These are phyloP conservation scores for Gypsophila paniculata DNA, from an alignment of 179 eudicot genomes.

Conservation along the genomic window DNA sequence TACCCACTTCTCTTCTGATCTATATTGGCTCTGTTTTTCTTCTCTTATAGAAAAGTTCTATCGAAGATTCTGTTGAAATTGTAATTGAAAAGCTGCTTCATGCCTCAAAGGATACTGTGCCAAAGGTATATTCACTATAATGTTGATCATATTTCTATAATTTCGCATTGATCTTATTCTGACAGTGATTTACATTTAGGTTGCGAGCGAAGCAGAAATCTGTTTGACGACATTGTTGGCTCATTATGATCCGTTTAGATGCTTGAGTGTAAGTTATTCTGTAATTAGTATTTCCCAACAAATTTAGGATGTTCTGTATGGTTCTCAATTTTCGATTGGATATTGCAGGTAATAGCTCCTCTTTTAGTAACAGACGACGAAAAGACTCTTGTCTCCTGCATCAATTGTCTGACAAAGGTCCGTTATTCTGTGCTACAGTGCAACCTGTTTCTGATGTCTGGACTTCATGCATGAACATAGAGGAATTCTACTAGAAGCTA, in stretches of 20 bases:
- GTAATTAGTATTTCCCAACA: background rate
- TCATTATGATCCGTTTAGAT: conserved; percentile 85
- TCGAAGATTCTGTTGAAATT: conserved; percentile 92
- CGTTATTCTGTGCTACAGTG: conserved; percentile 5
- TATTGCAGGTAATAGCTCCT: conserved; percentile 80
- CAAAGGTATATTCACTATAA: conserved; percentile 45
- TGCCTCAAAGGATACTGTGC: conserved; percentile 53
- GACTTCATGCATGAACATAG: too few relatives aligned
- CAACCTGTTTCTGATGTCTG: background rate
- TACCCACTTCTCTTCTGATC: background rate
- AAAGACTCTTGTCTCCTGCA: conserved; percentile 82
- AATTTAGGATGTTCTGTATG: background rate
- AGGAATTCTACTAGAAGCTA: background rate
- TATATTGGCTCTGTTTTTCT: background rate
- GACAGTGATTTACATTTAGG: conserved; percentile 38
- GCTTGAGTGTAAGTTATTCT: conserved; percentile 61
- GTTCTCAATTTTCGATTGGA: conserved; percentile 17
- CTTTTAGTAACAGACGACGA: conserved; percentile 85
- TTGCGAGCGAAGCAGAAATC: conserved; percentile 80
- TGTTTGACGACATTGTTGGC: conserved; percentile 77
- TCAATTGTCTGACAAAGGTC: conserved; percentile 95
- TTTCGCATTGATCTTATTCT: background rate
- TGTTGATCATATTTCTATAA: background rate
- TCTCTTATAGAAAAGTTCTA: conserved; percentile 60
- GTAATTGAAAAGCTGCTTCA: conserved; percentile 87